Conservation (phyloP, 2,329 filamentous ascomycete genomes). For the Penicillium olsonii region DNA sequence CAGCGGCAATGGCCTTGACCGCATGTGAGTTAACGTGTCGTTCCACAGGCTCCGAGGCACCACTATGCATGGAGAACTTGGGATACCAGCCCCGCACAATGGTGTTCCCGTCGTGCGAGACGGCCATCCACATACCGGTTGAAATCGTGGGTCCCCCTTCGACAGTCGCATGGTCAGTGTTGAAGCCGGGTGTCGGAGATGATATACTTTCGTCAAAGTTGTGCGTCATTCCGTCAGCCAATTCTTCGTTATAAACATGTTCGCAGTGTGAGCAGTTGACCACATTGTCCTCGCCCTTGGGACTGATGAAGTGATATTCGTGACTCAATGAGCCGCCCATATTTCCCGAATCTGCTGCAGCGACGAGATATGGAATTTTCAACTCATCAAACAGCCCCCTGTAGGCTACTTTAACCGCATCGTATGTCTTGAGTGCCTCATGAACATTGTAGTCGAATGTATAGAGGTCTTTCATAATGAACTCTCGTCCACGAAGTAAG, state of each 20-base stretch:
- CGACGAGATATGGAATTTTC: slow-evolving; percentile 79
- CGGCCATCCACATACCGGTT: slow-evolving; percentile 42
- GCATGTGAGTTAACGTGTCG: slow-evolving; percentile 60
- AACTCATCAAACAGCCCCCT: slow-evolving; percentile 76
- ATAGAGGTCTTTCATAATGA: slow-evolving; percentile 97
- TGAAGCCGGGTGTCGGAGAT: slow-evolving; percentile 21
- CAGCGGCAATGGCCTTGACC: slow-evolving; percentile 57
- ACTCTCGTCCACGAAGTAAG: slow-evolving; percentile 83
- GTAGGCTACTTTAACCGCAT: slow-evolving; percentile 73
- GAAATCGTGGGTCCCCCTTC: slow-evolving; percentile 34
- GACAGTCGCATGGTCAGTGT: slow-evolving; percentile 21
- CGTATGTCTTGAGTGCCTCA: slow-evolving; percentile 78
- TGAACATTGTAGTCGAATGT: slow-evolving; percentile 76
- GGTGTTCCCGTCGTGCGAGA: slow-evolving; percentile 61
- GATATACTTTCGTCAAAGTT: slow-evolving; percentile 7
- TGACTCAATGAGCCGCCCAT: slow-evolving; percentile 94
- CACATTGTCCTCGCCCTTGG: slow-evolving; percentile 81
- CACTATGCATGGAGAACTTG: slow-evolving; percentile 40
- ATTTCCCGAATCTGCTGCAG: slow-evolving; percentile 89
- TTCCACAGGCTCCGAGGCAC: slow-evolving; percentile 33
- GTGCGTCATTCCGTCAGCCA: slow-evolving; percentile 57
- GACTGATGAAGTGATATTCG: slow-evolving; percentile 83
- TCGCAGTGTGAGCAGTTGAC: slow-evolving; percentile 73
- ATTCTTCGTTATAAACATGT: slow-evolving; percentile 83
- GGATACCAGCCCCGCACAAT: slow-evolving; percentile 72